These are phyloP conservation scores for Anisodus tanguticus DNA, from an alignment of 257 asterid genomes.

Conservation along the genomic window DNA sequence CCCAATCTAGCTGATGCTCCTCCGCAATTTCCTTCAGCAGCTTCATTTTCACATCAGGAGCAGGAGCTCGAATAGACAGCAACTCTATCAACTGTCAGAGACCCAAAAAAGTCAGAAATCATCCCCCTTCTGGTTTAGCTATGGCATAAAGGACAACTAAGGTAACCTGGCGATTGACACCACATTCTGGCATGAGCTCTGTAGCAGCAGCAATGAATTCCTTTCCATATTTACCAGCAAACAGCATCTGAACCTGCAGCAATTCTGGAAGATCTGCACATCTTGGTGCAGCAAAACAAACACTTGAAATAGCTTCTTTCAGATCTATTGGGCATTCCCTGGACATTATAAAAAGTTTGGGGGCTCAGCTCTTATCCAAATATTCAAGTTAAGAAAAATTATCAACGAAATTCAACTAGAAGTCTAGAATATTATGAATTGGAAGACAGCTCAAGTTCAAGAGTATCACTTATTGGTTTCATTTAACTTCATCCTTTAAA, in stretches of 20 bases:
- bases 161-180: constrained; percentile 95
- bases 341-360: constrained; percentile 30
- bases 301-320: constrained; percentile 95
- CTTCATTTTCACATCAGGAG: constrained; percentile 86
- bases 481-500: not conserved
- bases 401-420: not conserved
- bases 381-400: constrained; percentile 12
- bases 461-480: not conserved
- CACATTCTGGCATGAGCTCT: constrained; percentile 95
- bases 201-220: constrained; percentile 86
- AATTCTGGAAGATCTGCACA: constrained; percentile 93
- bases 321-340: constrained; percentile 98
- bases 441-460: constrained; percentile 22
- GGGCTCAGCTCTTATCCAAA: constrained; percentile 26
- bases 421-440: constrained; percentile 11
- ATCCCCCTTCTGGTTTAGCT: not conserved
- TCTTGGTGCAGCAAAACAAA: constrained; percentile 98
- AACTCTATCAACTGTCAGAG: constrained; percentile 74
- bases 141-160: constrained; percentile 14
- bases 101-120: not conserved
- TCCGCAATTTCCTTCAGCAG: constrained; percentile 90
- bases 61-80: constrained; percentile 88
- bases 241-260: constrained; percentile 73
- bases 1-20: constrained; percentile 94
- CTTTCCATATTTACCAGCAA: constrained; percentile 77